phyloP scores from a whole-genome alignment of 2,329 filamentous ascomycete species.

The Aaosphaeria pasadenensis region DNA sequence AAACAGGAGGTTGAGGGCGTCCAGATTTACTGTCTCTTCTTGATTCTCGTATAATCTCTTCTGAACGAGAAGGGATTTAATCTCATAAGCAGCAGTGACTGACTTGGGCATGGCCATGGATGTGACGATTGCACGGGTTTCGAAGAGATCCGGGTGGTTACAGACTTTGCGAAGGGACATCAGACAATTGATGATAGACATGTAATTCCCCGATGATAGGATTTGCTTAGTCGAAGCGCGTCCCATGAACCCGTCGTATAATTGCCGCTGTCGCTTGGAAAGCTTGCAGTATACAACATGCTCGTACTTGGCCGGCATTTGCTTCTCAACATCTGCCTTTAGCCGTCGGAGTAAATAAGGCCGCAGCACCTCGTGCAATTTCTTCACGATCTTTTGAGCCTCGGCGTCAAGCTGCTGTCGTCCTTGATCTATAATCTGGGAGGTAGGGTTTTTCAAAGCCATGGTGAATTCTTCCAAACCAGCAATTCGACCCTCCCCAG shows the following conservation, averaged over 20 bases:
- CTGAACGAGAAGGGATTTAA: slow-evolving; percentile 68
- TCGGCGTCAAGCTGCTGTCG: slow-evolving; percentile 93
- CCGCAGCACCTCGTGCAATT: slow-evolving; percentile 89
- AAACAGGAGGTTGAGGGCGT: slow-evolving; percentile 77
- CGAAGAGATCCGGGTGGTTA: slow-evolving; percentile 96
- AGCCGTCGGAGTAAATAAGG: slow-evolving; percentile 87
- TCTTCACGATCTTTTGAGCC: slow-evolving; percentile 84
- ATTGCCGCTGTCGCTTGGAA: slow-evolving; percentile 89
- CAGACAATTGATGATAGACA: slow-evolving; percentile 96
- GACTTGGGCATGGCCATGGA: slow-evolving; percentile 90
- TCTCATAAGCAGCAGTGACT: slow-evolving; percentile 69
- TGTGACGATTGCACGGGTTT: slow-evolving; percentile 93
- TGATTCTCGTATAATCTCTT: slow-evolving; percentile 61
- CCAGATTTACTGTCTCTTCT: slow-evolving; percentile 65
- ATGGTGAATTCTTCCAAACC: slow-evolving; percentile 94
- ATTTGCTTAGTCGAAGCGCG: slow-evolving; percentile 86
- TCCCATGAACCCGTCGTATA: slow-evolving; percentile 95
- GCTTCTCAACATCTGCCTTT: slow-evolving; percentile 97
- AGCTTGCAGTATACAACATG: slow-evolving; percentile 94
- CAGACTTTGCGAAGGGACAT: slow-evolving; percentile 98
- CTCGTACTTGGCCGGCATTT: slow-evolving; percentile 98
- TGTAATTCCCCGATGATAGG: slow-evolving; percentile 86
- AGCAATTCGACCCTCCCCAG: slow-evolving; percentile 84
- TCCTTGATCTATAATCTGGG: slow-evolving; percentile 93
- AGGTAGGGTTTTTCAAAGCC: slow-evolving; percentile 92